Evolutionary conservation across 2,329 filamentous ascomycete genomes (phyloP).

Genomic region (Xylariaceae sp.): DNA sequence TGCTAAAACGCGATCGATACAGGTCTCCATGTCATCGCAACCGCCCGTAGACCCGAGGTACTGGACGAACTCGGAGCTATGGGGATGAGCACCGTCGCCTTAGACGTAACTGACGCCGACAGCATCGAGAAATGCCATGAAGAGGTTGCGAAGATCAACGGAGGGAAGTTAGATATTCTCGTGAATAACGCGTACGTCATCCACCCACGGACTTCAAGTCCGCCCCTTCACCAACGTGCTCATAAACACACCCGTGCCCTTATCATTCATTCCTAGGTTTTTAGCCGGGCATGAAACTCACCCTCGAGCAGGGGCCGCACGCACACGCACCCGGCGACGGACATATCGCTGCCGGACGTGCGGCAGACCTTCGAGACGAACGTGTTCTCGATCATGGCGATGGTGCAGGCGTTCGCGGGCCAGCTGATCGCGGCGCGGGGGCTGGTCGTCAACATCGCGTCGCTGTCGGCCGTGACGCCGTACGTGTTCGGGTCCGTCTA

Average conservation of each 20-base stretch:
- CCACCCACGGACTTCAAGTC: background rate
- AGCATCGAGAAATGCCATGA: constrained; percentile 54
- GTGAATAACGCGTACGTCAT: constrained; percentile 59
- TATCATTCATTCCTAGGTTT: too few species aligned
- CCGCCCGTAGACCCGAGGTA: constrained; percentile 54
- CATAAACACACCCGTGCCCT: background rate
- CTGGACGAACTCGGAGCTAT: constrained; percentile 48
- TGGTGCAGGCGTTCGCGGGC: constrained; percentile 53
- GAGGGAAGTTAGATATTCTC: constrained; percentile 58
- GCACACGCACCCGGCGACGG: constrained; percentile 54
- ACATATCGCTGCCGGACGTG: constrained; percentile 55
- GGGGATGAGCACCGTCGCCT: constrained; percentile 52
- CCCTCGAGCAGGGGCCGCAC: constrained; percentile 48
- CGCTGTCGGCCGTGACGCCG: constrained; percentile 51
- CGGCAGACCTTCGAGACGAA: constrained; percentile 60
- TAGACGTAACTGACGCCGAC: constrained; percentile 56
- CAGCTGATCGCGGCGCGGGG: constrained; percentile 54
- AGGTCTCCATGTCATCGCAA: constrained; percentile 60
- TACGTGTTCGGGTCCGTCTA: constrained; percentile 59
- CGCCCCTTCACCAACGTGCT: background rate
- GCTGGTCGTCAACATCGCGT: constrained; percentile 59
- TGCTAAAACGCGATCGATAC: background rate
- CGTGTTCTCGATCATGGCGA: constrained; percentile 60
- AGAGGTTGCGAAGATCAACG: constrained; percentile 51
- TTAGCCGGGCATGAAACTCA: constrained; percentile 6